A percentile compares a stretch with the other conserved stretches of the same genome.
phyloP scores from a whole-genome alignment of 23 red algal genomes.

The Pyropia haitanensis region DNA sequence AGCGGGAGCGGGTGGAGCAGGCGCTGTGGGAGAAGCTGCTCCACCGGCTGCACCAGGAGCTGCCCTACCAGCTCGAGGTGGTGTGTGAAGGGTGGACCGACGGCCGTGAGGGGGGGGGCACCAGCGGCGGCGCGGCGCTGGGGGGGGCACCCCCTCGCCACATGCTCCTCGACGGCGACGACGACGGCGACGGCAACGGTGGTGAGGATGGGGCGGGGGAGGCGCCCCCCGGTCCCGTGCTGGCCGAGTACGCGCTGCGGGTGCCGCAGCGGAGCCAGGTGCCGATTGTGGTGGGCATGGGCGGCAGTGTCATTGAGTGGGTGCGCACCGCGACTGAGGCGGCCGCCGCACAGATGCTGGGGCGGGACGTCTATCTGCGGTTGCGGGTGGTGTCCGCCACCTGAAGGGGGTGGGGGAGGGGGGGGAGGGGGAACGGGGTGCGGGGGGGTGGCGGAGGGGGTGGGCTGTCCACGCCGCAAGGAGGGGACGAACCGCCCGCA shows the following conservation, averaged over 20 bases:
- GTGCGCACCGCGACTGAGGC: slow-evolving; percentile 34
- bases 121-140: no score
- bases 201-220: no score
- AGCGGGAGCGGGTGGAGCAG: slow-evolving; percentile 40
- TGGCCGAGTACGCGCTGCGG: slow-evolving; percentile 49
- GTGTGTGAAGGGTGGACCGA: slow-evolving; percentile 39
- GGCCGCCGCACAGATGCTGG: slow-evolving; percentile 20
- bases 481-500: no score
- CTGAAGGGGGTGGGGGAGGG: no score
- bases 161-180: no score
- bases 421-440: no score
- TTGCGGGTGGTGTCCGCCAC: slow-evolving; percentile 4
- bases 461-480: no score
- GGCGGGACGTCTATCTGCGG: slow-evolving; percentile 35
- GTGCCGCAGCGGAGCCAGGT: slow-evolving; percentile 22
- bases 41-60: slow-evolving; percentile 61
- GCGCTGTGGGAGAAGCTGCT: slow-evolving; percentile 65
- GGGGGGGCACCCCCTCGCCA: not conserved
- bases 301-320: slow-evolving; percentile 37
- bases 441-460: no score
- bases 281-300: slow-evolving; percentile 49
- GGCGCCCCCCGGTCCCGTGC: not conserved
- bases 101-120: slow-evolving; percentile 9
- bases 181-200: no score
- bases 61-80: slow-evolving; percentile 49